These are phyloP conservation scores for Jamesozyma piceae DNA, from an alignment of 805 yeast species.

Conservation along the genomic window DNA sequence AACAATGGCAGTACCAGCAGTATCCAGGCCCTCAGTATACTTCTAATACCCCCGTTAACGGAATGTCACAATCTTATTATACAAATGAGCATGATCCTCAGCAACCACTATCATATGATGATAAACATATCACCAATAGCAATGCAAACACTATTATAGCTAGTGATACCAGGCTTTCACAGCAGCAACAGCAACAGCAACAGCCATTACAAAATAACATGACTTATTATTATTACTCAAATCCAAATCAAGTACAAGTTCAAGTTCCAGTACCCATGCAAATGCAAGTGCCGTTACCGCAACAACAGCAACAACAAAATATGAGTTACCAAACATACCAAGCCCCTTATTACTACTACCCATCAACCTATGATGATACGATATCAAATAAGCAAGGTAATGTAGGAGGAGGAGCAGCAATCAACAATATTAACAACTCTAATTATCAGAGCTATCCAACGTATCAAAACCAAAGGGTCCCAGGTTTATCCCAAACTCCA, in stretches of 20 bases:
- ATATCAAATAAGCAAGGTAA: background rate
- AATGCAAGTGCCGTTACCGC: slow-evolving; percentile 5
- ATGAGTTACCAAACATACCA: background rate
- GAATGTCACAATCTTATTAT: background rate
- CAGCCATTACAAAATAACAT: background rate
- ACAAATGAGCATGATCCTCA: background rate
- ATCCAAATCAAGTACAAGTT: background rate
- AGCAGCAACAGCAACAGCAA: slow-evolving; percentile 1
- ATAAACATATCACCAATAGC: too few species aligned
- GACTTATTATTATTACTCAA: slow-evolving; percentile 3
- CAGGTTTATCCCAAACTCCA: background rate
- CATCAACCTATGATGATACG: background rate
- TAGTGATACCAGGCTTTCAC: background rate
- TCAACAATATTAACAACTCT: background rate
- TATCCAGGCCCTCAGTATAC: background rate
- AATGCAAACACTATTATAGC: background rate
- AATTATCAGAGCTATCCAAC: background rate
- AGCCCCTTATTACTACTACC: slow-evolving; percentile 1
- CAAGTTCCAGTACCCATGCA: background rate
- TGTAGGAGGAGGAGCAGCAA: background rate
- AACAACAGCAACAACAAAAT: slow-evolving; percentile 1
- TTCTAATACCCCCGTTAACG: background rate
- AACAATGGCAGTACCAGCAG: background rate
- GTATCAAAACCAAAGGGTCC: background rate
- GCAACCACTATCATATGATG: too few species aligned